Percentiles rank a stretch among this genome's conserved stretches.
phyloP scores from a whole-genome alignment of 306 rosid genomes.

The Hippophae tibetana region DNA sequence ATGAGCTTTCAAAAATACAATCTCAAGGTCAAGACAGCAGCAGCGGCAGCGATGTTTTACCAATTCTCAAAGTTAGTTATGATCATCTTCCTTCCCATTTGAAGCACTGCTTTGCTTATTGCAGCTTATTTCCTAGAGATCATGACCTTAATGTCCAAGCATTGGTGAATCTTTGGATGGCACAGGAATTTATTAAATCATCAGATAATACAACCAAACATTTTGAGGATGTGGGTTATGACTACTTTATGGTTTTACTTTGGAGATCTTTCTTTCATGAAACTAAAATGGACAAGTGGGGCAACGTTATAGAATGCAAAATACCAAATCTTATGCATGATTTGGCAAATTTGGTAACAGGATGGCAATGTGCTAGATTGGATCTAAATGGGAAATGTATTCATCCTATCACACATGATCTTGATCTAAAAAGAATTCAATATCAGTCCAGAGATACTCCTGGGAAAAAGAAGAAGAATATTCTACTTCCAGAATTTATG shows the following conservation, averaged over 20 bases:
- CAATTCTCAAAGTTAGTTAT: slow-evolving; percentile 15
- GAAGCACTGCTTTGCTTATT: slow-evolving; percentile 31
- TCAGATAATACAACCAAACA: not conserved
- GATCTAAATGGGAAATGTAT: not conserved
- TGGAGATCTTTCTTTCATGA: not conserved
- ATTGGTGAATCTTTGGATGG: slow-evolving; percentile 26
- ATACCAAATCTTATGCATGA: not conserved
- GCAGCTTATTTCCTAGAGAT: slow-evolving; percentile 30
- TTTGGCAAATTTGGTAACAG: not conserved
- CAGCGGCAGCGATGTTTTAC: slow-evolving; percentile 13
- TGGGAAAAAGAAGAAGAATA: too few species aligned
- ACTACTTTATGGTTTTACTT: not conserved
- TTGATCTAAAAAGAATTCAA: too few species aligned
- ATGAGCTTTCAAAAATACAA: not conserved
- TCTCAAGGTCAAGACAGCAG: too few species aligned
- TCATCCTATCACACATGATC: too few species aligned
- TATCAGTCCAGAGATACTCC: too few species aligned
- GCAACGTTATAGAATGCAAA: not conserved
- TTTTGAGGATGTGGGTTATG: not conserved
- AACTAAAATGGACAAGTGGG: not conserved
- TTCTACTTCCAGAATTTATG: not conserved
- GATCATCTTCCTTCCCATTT: slow-evolving; percentile 24
- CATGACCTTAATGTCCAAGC: slow-evolving; percentile 3
- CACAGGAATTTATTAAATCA: slow-evolving; percentile 4
- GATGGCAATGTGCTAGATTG: not conserved